Percentiles rank a stretch among this genome's conserved stretches.
Conservation (phyloP, 768 basidiomycete genomes). For the Suillus americanus region DNA sequence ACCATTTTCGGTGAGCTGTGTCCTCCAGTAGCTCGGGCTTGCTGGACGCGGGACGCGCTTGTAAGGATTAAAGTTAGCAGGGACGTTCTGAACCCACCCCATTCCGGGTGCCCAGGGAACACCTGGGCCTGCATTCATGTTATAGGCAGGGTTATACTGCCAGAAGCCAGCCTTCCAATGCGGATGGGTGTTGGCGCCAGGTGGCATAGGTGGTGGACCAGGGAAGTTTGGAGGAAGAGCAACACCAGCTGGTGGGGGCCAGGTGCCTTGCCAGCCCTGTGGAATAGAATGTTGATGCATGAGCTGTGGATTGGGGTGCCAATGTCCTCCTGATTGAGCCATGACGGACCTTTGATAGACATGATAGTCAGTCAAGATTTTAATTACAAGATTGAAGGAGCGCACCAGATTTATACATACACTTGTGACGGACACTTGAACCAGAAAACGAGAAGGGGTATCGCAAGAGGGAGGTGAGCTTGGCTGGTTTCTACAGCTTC, state of each 20-base stretch:
- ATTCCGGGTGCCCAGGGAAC: conserved; percentile 33
- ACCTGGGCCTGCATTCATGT: conserved; percentile 20
- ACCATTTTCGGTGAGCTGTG: conserved; percentile 58
- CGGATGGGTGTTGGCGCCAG: conserved; percentile 43
- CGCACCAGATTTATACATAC: neutral
- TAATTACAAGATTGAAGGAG: neutral
- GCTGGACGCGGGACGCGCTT: conserved; percentile 62
- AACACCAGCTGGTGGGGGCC: conserved; percentile 33
- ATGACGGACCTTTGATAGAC: neutral
- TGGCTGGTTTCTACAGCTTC: neutral
- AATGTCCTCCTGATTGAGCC: conserved; percentile 10
- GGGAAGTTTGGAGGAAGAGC: conserved; percentile 36
- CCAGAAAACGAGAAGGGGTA: neutral
- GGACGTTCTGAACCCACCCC: conserved; percentile 23
- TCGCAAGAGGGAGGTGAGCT: neutral
- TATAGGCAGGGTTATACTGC: conserved; percentile 46
- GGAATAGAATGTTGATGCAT: conserved; percentile 26
- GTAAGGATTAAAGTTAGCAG: conserved; percentile 53
- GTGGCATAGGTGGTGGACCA: conserved; percentile 56
- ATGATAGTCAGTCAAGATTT: neutral
- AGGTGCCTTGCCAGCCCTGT: conserved; percentile 36
- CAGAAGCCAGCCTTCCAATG: conserved; percentile 54
- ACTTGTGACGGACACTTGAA: neutral
- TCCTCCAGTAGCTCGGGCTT: conserved; percentile 65
- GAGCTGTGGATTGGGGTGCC: conserved; percentile 34